Evolutionary conservation across 2,329 filamentous ascomycete species (phyloP).

Genomic region (Sporothrix luriei): DNA sequence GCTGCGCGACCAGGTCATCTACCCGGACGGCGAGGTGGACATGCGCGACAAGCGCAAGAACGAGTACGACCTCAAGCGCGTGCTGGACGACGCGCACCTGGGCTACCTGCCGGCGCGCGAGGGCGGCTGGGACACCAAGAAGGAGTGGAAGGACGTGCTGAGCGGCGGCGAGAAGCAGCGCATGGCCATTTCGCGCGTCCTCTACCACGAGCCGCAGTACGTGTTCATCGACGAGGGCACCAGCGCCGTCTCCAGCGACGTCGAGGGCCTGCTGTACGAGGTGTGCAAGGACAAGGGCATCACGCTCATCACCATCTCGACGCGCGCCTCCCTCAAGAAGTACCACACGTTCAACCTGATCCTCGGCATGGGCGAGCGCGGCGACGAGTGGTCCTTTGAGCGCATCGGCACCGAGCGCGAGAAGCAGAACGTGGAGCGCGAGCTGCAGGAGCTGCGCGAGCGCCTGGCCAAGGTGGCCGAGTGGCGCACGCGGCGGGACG

Average conservation of each 20-base stretch:
- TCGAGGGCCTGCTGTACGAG: conserved; percentile 92
- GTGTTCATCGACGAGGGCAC: conserved; percentile 96
- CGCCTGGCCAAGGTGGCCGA: conserved; percentile 77
- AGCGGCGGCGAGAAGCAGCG: conserved; percentile 96
- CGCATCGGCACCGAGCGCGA: conserved; percentile 91
- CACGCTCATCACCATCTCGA: conserved; percentile 94
- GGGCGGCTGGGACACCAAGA: conserved; percentile 93
- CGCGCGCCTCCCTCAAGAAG: conserved; percentile 88
- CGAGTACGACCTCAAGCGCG: conserved; percentile 74
- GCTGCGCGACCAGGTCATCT: conserved; percentile 94
- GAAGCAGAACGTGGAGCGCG: conserved; percentile 90
- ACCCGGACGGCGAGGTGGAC: conserved; percentile 90
- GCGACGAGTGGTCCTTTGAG: conserved; percentile 90
- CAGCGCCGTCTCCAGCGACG: conserved; percentile 88
- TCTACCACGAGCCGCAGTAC: conserved; percentile 94
- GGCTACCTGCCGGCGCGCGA: conserved; percentile 90
- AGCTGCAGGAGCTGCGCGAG: conserved; percentile 81
- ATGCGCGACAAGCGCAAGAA: conserved; percentile 80
- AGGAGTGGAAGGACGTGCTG: conserved; percentile 99
- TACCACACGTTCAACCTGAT: conserved; percentile 92
- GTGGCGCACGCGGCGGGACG: conserved; percentile 75
- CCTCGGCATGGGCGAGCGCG: conserved; percentile 76
- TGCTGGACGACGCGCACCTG: conserved; percentile 80
- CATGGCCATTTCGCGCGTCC: conserved; percentile 82
- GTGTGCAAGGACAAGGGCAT: conserved; percentile 90